Conservation (phyloP, 768 basidiomycete genomes). For the Tephrocybe sp. region DNA sequence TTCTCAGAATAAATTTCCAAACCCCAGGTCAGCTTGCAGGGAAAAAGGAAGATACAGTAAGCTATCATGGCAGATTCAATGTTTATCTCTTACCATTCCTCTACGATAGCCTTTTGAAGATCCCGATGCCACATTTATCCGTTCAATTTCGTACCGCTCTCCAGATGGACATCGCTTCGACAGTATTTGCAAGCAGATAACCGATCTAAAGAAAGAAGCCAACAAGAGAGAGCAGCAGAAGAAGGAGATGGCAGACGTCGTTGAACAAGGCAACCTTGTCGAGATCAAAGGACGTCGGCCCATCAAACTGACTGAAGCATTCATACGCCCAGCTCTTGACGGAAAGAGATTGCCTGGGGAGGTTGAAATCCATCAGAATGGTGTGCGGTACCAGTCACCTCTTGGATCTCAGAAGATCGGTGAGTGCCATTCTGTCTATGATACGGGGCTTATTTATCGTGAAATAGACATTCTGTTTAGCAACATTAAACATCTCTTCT, state of each 20-base stretch:
- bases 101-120: conserved; percentile 84
- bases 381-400: conserved; percentile 87
- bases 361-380: conserved; percentile 97
- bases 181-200: conserved; percentile 86
- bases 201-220: conserved; percentile 92
- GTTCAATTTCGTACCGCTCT: conserved; percentile 92
- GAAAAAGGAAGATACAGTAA: conserved; percentile 96
- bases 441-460: neutral
- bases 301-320: conserved; percentile 84
- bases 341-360: conserved; percentile 96
- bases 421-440: conserved; percentile 40
- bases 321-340: conserved; percentile 90
- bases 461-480: conserved; percentile 84
- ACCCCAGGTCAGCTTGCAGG: conserved; percentile 96
- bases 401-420: conserved; percentile 90
- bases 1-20: conserved; percentile 96
- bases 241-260: conserved; percentile 97
- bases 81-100: neutral
- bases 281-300: conserved; percentile 91
- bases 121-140: conserved; percentile 93
- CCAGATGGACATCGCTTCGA: conserved; percentile 88
- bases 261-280: conserved; percentile 87
- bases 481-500: conserved; percentile 98
- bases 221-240: conserved; percentile 97
- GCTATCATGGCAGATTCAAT: conserved; percentile 1